phyloP scores from a whole-genome alignment of 2,329 filamentous ascomycete species.

The Hymenoscyphus salicellus region DNA sequence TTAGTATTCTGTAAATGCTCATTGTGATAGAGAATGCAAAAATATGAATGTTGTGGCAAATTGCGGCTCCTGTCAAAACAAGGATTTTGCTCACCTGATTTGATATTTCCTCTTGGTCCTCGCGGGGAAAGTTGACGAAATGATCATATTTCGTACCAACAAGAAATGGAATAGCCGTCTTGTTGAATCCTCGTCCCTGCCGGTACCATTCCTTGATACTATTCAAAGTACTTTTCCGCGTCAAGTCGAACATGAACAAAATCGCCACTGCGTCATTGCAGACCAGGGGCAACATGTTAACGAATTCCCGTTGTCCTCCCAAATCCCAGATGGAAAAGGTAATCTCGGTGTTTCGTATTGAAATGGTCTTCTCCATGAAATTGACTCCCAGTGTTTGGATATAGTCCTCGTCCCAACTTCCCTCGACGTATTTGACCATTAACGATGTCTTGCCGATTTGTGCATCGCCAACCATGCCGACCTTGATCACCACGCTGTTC shows the following conservation, averaged over 20 bases:
- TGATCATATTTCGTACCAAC: constrained; percentile 99
- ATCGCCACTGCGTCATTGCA: constrained; percentile 99
- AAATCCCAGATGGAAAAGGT: constrained; percentile 99
- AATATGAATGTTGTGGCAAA: not conserved
- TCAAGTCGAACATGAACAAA: constrained; percentile 99
- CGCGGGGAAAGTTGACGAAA: constrained; percentile 96
- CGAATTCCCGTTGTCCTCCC: constrained; percentile 95
- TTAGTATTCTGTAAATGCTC: not conserved
- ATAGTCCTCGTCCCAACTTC: constrained; percentile 99
- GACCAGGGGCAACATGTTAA: constrained; percentile 99
- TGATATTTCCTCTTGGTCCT: constrained; percentile 98
- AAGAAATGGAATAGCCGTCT: constrained; percentile 97
- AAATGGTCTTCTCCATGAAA: constrained; percentile 99
- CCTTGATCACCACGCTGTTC: constrained; percentile 92
- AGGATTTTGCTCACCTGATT: constrained; percentile 65
- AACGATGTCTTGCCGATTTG: constrained; percentile 98
- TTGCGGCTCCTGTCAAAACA: not conserved
- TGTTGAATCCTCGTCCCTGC: constrained; percentile 97
- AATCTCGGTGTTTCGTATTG: constrained; percentile 98
- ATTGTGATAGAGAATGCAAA: constrained; percentile 4
- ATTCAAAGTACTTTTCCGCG: constrained; percentile 95
- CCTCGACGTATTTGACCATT: constrained; percentile 99
- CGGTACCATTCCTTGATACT: constrained; percentile 99
- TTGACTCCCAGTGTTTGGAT: constrained; percentile 98
- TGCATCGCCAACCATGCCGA: constrained; percentile 98